A percentile compares a stretch with the other conserved stretches of the same genome.
phyloP scores from a whole-genome alignment of 2,329 filamentous ascomycete species.

The Colletotrichum spinosum region DNA sequence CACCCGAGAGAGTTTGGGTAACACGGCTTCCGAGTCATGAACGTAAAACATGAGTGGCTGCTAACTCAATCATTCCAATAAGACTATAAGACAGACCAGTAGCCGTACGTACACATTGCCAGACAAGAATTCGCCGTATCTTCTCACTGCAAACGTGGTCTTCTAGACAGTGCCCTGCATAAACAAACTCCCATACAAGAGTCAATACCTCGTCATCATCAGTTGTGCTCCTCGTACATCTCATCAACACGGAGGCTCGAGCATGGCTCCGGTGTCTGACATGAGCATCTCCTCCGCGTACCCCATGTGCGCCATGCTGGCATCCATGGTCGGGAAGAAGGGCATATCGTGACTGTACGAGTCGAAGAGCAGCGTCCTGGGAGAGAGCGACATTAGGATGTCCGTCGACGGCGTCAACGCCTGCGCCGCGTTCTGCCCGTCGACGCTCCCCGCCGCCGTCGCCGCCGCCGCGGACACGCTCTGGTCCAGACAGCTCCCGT shows the following conservation, averaged over 20 bases:
- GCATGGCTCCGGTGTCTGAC: constrained; percentile 4
- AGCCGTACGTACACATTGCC: too few relatives aligned
- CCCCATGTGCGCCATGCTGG: constrained; percentile 19
- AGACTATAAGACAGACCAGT: too few relatives aligned
- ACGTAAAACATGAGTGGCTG: too few relatives aligned
- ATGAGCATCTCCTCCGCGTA: constrained; percentile 29
- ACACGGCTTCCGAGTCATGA: too few relatives aligned
- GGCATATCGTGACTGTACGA: constrained; percentile 39
- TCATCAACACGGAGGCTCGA: constrained; percentile 25
- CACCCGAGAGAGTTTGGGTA: not conserved
- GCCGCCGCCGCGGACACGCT: constrained; percentile 3
- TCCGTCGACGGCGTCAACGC: constrained; percentile 31
- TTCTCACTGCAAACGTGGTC: too few relatives aligned
- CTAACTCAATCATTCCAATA: too few relatives aligned
- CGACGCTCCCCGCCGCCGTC: constrained; percentile 10
- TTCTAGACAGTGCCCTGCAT: too few relatives aligned
- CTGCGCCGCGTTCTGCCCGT: constrained; percentile 27
- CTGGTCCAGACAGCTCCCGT: constrained; percentile 5
- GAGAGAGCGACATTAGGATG: constrained; percentile 39
- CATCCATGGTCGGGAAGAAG: constrained; percentile 42
- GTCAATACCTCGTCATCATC: too few relatives aligned
- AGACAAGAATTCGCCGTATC: too few relatives aligned
- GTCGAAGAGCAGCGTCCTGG: constrained; percentile 40
- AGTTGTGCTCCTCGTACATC: not conserved
- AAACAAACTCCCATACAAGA: too few relatives aligned